These are phyloP conservation scores for Calonectria montana DNA, from an alignment of 2,329 filamentous ascomycete species.

Conservation along the genomic window DNA sequence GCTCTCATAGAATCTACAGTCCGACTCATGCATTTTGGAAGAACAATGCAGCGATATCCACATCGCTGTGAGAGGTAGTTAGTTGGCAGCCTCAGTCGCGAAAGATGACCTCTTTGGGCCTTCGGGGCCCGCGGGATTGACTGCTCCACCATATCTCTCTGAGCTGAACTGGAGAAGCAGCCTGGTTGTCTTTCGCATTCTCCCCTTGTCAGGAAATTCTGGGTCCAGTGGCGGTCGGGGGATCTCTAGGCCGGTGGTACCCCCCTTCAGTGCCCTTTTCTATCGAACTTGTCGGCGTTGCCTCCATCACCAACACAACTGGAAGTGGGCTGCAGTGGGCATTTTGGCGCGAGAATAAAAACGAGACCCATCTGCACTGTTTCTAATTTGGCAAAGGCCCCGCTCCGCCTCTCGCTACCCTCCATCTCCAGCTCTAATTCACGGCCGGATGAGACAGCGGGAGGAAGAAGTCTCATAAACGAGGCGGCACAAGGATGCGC, in stretches of 20 bases:
- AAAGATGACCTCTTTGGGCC: not conserved
- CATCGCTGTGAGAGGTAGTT: not conserved
- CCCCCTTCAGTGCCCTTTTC: not conserved
- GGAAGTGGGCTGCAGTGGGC: slow-evolving; percentile 1
- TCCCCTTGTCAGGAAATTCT: not conserved
- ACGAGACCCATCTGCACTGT: slow-evolving; percentile 1
- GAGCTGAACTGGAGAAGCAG: not conserved
- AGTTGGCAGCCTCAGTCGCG: not conserved
- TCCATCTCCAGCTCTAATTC: not conserved
- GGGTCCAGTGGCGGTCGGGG: slow-evolving; percentile 16
- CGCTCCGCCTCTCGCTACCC: not conserved
- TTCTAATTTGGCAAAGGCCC: slow-evolving; percentile 17
- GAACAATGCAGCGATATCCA: not conserved
- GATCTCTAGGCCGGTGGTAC: not conserved
- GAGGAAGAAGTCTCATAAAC: not conserved
- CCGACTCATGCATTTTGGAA: not conserved
- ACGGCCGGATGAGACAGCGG: not conserved
- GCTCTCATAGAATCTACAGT: not conserved
- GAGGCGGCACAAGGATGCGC: not conserved
- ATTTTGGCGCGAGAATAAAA: not conserved
- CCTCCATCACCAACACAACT: slow-evolving; percentile 23
- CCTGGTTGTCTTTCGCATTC: not conserved
- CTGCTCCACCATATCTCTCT: not conserved
- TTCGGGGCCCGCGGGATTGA: not conserved
- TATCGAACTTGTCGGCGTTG: slow-evolving; percentile 3